A percentile compares a stretch with the other conserved stretches of the same genome.
Conservation (phyloP, 176 grass and related monocot genomes). For the Lolium perenne region DNA sequence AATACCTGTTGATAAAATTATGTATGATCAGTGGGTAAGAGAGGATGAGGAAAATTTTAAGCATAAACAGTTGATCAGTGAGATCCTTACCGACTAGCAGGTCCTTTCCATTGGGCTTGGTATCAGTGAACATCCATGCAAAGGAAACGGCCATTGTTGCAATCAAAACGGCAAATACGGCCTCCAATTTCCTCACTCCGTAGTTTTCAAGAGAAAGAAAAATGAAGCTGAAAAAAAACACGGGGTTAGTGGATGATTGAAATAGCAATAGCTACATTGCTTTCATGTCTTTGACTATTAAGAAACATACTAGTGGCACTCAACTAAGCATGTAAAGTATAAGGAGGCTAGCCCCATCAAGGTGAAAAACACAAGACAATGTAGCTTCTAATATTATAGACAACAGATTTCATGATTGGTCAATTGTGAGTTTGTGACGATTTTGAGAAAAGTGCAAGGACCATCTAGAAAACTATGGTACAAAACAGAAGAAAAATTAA, state of each 20-base stretch:
- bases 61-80: neutral
- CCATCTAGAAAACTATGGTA: neutral
- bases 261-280: neutral
- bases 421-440: neutral
- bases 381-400: neutral
- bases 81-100: conserved; percentile 73
- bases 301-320: neutral
- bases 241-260: conserved; percentile 1
- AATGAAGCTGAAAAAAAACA: conserved; percentile 75
- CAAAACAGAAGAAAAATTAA: neutral
- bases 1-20: conserved; percentile 60
- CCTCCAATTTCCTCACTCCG: conserved; percentile 96
- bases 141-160: conserved; percentile 90
- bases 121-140: conserved; percentile 94
- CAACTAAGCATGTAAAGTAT: conserved; percentile 14
- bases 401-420: neutral
- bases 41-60: neutral
- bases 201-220: conserved; percentile 98
- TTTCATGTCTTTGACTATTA: neutral
- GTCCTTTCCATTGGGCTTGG: conserved; percentile 73
- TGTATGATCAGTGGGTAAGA: conserved; percentile 22
- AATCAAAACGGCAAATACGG: conserved; percentile 86
- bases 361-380: conserved; percentile 5
- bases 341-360: conserved; percentile 7
- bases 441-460: conserved; percentile 14